Conservation (phyloP, 1,284 basidiomycete species). For the Ustilago lituana region DNA sequence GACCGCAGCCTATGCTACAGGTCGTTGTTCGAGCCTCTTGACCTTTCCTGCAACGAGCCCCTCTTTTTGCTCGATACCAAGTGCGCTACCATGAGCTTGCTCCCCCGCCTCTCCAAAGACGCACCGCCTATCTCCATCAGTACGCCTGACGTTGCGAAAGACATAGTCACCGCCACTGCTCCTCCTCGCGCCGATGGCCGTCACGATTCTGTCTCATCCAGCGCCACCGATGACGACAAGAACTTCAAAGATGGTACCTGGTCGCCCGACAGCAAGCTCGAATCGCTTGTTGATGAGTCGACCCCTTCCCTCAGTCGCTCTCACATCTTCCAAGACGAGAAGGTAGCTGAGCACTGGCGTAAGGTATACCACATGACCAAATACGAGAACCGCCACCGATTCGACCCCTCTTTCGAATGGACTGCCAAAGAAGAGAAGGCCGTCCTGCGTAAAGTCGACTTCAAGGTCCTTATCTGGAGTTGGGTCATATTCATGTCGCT, state of each 20-base stretch:
- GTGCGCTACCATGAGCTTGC: slow-evolving; percentile 26
- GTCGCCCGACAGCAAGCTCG: slow-evolving; percentile 15
- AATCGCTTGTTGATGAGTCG: slow-evolving; percentile 17
- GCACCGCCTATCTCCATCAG: slow-evolving; percentile 23
- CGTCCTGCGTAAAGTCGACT: slow-evolving; percentile 24
- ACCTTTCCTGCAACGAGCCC: too few species aligned
- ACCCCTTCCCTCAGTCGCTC: slow-evolving; percentile 19
- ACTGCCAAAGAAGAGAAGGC: slow-evolving; percentile 21
- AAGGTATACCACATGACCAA: slow-evolving; percentile 31
- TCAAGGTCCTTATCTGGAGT: slow-evolving; percentile 17
- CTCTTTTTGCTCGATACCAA: too few species aligned
- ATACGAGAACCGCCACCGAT: slow-evolving; percentile 44
- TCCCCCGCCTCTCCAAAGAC: slow-evolving; percentile 21
- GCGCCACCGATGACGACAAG: slow-evolving; percentile 21
- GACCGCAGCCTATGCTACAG: too few species aligned
- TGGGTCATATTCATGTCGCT: slow-evolving; percentile 49
- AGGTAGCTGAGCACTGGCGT: slow-evolving; percentile 36
- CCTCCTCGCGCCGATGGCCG: neutral
- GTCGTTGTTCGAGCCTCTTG: too few species aligned
- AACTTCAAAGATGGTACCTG: slow-evolving; percentile 1
- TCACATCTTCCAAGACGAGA: slow-evolving; percentile 42
- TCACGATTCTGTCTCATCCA: slow-evolving; percentile 18
- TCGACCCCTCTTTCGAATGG: slow-evolving; percentile 39
- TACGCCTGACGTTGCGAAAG: slow-evolving; percentile 10
- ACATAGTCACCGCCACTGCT: slow-evolving; percentile 4